Base-by-base conservation (phyloP, 2,329 filamentous ascomycete genomes). In the Fusarium sambucinum region DNA sequence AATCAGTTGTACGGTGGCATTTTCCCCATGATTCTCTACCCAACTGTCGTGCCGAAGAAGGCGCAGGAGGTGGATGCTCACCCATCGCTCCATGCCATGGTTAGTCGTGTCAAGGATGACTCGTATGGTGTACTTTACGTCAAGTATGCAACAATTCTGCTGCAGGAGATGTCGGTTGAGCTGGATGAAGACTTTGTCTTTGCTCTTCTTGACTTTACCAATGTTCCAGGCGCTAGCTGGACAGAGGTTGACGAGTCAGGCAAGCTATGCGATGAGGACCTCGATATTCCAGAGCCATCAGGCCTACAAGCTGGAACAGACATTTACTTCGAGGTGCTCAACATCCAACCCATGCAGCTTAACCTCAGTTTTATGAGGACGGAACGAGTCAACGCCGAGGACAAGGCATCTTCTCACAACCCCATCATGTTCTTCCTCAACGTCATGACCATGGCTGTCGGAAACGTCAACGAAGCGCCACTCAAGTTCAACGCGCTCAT, bases 381-480 rank as follows among this genome's bases (percentile, higher is more conserved):
- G 1, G 96, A 99, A 78, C 89, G 94, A 13, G 92, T 99, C 81
- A 99, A 99, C 69, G 95, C 93, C 4, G 95, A 98, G 77, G 94
- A 98, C 78, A 96, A 96, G 72, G 92, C 94, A 46, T 93, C 93
- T 16, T 93, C 93, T 2, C 89, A 88, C 41, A 99, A 97, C 76
- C 96, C 96, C 1, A 86, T 99, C 78, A 98, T 98, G 94, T 99
- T 98, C 82, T 94, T 97, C 77, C 90, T 98, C 78, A 98, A 99
- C 76, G 93, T 98, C 71, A 90, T 99, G 84, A 98, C 96, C 1
- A 99, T 99, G 96, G 97, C 96, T 16, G 96, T 99, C 74, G 96
- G 96, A 68, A 99, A 99, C 74, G 93, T 99, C 83, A 99, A 99
- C 74, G 96, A 99, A 79, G 96, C 96, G 9, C 96, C 96, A 0